Percentiles rank a stretch among this genome's conserved stretches.
Conservation (phyloP, 768 basidiomycete genomes). For the Tulasnella sp. region DNA sequence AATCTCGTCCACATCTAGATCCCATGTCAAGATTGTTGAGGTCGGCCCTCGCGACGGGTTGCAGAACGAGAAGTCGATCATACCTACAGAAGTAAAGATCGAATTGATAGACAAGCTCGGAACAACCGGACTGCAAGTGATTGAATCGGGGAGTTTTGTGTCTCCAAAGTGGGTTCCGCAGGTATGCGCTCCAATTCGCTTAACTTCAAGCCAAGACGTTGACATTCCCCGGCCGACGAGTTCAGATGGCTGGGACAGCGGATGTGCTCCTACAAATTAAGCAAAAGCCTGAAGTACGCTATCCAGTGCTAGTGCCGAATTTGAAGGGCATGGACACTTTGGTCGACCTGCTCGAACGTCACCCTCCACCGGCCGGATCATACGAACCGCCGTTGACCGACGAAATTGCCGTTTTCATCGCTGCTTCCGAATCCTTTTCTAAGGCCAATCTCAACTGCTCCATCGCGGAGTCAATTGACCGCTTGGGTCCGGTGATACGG, state of each 20-base stretch:
- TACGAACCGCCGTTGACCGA: slow-evolving; percentile 59
- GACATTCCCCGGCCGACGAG: neutral
- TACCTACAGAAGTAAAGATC: slow-evolving; percentile 73
- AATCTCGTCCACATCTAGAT: neutral
- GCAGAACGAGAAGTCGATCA: slow-evolving; percentile 80
- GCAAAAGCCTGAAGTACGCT: slow-evolving; percentile 58
- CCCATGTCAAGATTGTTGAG: slow-evolving; percentile 64
- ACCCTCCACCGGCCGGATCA: slow-evolving; percentile 42
- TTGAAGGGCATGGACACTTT: slow-evolving; percentile 73
- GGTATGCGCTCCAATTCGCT: slow-evolving; percentile 49
- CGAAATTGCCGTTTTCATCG: slow-evolving; percentile 88
- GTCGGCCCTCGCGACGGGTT: slow-evolving; percentile 91
- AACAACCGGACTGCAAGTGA: slow-evolving; percentile 64
- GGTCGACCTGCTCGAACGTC: slow-evolving; percentile 55
- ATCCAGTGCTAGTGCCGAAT: slow-evolving; percentile 84
- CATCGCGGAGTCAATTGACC: slow-evolving; percentile 67
- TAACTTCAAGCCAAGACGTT: neutral
- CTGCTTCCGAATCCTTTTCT: slow-evolving; percentile 85
- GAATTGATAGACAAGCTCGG: slow-evolving; percentile 78
- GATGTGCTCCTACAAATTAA: slow-evolving; percentile 68
- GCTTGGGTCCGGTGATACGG: slow-evolving; percentile 63
- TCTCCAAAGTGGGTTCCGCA: slow-evolving; percentile 94
- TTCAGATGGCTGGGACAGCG: slow-evolving; percentile 84
- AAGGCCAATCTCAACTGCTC: slow-evolving; percentile 83
- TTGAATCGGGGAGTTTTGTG: slow-evolving; percentile 90